A percentile compares a stretch with the other conserved stretches of the same genome.
phyloP scores from a whole-genome alignment of 352 stramenopile genomes.

The Pythium myriotylum region DNA sequence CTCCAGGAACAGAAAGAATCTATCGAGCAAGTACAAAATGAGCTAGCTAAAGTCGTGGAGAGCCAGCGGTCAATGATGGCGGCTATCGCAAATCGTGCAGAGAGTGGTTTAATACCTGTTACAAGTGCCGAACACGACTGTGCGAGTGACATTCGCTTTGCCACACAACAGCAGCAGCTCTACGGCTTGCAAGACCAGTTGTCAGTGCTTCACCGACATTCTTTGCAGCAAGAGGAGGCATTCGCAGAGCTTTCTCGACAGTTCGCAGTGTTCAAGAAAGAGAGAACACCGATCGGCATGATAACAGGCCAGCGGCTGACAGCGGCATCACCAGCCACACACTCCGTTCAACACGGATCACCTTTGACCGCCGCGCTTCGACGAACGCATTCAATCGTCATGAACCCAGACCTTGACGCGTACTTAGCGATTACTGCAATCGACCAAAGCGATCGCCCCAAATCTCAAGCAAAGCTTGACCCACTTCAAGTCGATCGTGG shows the following conservation, averaged over 20 bases:
- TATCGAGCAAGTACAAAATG: constrained; percentile 41
- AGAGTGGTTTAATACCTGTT: not conserved
- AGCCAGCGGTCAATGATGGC: constrained; percentile 47
- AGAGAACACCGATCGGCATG: constrained; percentile 28
- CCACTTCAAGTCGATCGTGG: constrained; percentile 55
- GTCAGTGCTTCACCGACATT: constrained; percentile 35
- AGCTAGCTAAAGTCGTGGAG: constrained; percentile 45
- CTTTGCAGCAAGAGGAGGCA: constrained; percentile 42
- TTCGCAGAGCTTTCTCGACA: constrained; percentile 44
- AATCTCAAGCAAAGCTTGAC: constrained; percentile 65
- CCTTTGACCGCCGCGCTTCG: constrained; percentile 15
- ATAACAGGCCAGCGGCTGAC: constrained; percentile 37
- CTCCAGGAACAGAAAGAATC: constrained; percentile 44
- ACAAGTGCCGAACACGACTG: not conserved
- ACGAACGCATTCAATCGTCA: constrained; percentile 17
- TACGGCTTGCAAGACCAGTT: constrained; percentile 39
- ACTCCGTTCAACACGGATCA: constrained; percentile 10
- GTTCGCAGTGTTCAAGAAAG: constrained; percentile 38
- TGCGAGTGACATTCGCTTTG: constrained; percentile 18
- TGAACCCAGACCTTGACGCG: constrained; percentile 17
- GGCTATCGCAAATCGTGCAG: not conserved
- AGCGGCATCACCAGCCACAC: not conserved
- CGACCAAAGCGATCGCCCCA: constrained; percentile 36
- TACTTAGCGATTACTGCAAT: constrained; percentile 25
- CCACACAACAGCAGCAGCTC: constrained; percentile 29